Percentiles rank a stretch among this genome's conserved stretches.
These are phyloP conservation scores for Pythium chondricola DNA, from an alignment of 352 stramenopile genomes.

Conservation along the genomic window DNA sequence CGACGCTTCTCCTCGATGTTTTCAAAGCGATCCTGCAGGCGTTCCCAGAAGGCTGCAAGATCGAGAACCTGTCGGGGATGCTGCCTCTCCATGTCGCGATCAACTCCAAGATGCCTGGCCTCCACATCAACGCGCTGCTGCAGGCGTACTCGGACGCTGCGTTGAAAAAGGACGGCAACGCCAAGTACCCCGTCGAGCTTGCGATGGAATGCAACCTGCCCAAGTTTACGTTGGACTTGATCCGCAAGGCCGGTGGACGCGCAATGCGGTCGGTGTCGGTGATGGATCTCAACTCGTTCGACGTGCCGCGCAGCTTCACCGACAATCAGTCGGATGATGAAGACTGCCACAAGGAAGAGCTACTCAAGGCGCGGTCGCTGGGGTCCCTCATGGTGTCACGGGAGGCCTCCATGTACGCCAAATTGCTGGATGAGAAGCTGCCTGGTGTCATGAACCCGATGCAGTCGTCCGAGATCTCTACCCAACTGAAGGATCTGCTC, in stretches of 20 bases:
- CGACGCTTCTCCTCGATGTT: conserved; percentile 34
- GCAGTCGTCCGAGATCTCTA: conserved; percentile 50
- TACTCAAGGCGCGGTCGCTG: conserved; percentile 48
- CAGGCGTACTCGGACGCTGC: conserved; percentile 31
- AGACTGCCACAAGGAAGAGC: conserved; percentile 20
- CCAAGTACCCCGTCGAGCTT: conserved; percentile 55
- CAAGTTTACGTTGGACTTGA: conserved; percentile 62
- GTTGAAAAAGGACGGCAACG: conserved; percentile 47
- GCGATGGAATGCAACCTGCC: conserved; percentile 53
- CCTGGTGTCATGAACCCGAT: conserved; percentile 31
- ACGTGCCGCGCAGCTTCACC: conserved; percentile 4
- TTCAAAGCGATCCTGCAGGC: conserved; percentile 38
- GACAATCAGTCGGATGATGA: conserved; percentile 21
- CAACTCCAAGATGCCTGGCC: conserved; percentile 46
- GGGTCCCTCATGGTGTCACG: conserved; percentile 34
- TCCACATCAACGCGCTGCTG: conserved; percentile 57
- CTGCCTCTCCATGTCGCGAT: conserved; percentile 79
- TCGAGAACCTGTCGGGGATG: conserved; percentile 77
- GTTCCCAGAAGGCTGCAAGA: conserved; percentile 46
- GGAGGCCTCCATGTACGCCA: conserved; percentile 32
- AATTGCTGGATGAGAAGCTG: conserved; percentile 30
- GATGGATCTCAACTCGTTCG: conserved; percentile 22
- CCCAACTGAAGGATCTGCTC: conserved; percentile 66
- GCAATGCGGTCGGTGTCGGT: conserved; percentile 35
- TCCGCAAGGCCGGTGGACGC: conserved; percentile 48